Evolutionary conservation across 805 yeast species (phyloP).

Genomic region (Spathaspora hagerdaliae): DNA sequence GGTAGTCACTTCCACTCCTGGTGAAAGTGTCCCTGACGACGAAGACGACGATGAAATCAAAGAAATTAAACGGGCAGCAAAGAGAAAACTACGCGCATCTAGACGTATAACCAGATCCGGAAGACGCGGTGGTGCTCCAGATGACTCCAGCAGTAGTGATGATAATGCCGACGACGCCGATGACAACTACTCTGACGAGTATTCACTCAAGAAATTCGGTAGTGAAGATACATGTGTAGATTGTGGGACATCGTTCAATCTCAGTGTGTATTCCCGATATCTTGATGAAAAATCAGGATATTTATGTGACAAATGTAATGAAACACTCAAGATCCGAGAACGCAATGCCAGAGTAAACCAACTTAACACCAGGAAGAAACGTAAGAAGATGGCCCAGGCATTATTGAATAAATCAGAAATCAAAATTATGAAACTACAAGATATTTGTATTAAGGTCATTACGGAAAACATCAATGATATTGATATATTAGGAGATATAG

Average conservation of each 20-base stretch:
- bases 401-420: slow-evolving; percentile 67
- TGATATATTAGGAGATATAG: slow-evolving; percentile 85
- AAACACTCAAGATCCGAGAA: slow-evolving; percentile 36
- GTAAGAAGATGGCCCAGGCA: slow-evolving; percentile 81
- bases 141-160: slow-evolving; percentile 11
- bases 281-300: slow-evolving; percentile 55
- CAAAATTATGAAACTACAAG: slow-evolving; percentile 71
- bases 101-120: slow-evolving; percentile 28
- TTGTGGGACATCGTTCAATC: slow-evolving; percentile 55
- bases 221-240: slow-evolving; percentile 59
- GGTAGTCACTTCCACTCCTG: background rate
- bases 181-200: slow-evolving; percentile 24
- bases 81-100: slow-evolving; percentile 12
- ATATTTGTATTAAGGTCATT: slow-evolving; percentile 67
- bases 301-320: slow-evolving; percentile 61
- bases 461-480: slow-evolving; percentile 67
- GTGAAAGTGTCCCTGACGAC: slow-evolving; percentile 7
- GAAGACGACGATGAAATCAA: slow-evolving; percentile 22
- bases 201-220: slow-evolving; percentile 33
- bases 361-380: slow-evolving; percentile 62
- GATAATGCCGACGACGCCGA: slow-evolving; percentile 34
- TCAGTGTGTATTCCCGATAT: slow-evolving; percentile 64
- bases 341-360: slow-evolving; percentile 47
- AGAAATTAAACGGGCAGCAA: slow-evolving; percentile 31
- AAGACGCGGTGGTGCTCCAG: slow-evolving; percentile 25